phyloP scores from a whole-genome alignment of 768 basidiomycete genomes.

The Podaxis rugospora region DNA sequence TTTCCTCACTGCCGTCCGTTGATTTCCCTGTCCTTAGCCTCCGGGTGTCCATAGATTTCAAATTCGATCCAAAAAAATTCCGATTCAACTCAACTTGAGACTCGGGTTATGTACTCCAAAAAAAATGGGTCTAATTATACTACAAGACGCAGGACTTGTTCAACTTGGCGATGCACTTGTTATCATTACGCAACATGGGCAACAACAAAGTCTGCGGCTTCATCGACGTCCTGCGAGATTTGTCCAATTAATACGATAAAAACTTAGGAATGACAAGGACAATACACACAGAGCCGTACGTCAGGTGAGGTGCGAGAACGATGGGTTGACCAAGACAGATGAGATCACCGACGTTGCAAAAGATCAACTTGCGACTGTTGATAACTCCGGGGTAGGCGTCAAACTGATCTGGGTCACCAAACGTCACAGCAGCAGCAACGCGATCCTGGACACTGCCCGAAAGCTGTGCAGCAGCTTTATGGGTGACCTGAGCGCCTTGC shows the following conservation, averaged over 20 bases:
- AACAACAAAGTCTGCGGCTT: conserved; percentile 11
- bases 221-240: conserved; percentile 4
- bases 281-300: conserved; percentile 16
- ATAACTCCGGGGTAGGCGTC: conserved; percentile 23
- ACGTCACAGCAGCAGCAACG: conserved; percentile 29
- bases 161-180: too few species aligned
- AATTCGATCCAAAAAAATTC: background rate
- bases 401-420: conserved; percentile 29
- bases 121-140: too few species aligned
- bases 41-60: background rate
- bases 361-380: conserved; percentile 20
- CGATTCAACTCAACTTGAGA: background rate
- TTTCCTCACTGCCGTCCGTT: background rate
- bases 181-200: background rate
- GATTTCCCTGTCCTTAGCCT: conserved; percentile 2
- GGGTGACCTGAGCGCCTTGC: conserved; percentile 34
- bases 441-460: conserved; percentile 23
- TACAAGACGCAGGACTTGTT: too few species aligned
- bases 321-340: conserved; percentile 24
- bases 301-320: conserved; percentile 21
- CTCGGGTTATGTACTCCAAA: too few species aligned
- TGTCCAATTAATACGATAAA: background rate
- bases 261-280: background rate
- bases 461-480: conserved; percentile 30
- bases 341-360: conserved; percentile 27